Base-by-base conservation (phyloP, 441 rosid genomes). In the Manihot esculenta region DNA sequence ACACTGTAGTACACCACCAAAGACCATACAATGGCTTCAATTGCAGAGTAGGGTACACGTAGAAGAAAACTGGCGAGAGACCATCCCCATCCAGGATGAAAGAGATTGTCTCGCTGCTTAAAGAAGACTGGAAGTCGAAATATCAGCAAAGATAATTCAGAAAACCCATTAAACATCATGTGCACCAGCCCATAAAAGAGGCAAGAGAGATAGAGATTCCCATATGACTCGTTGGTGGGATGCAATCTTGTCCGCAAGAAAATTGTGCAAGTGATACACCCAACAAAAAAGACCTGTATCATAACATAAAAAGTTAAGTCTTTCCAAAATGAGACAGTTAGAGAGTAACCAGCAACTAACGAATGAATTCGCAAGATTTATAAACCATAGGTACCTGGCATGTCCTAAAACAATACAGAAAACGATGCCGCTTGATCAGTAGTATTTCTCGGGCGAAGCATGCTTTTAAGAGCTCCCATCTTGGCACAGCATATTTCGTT, bases 31-130 rank as follows among this genome's bases (percentile, higher is more conserved):
- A 89, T 77, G 72, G 99, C 83, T 82, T 92, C 99, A 70, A 92
- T 45, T 67, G 85, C 9, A 60, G 99, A 94, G 77, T 92, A 94
- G 59, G 99, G 99, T 72, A 92, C 71, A 27, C 99, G 97, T 66
- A 92, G 79, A 26, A 92, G 47, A 87, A 92, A 92, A 72, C 97
- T 90, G 69, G 90, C 84, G 23, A 82, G 1, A 66, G 94, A 89
- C 97, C 97, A 92, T 0, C 91, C 84, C 99, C 97, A 92, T 73
- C 96, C 92, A 68, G 99, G 97, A 83, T 92, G 95, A 78, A 94
- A 92, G 41, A 77, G 81, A 84, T 90, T 94, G 72, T 92, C 97
- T 48, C 97, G 85, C 74, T 94, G 97, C 83, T 94, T 92, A 87
- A 82, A 94, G 48, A 94, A 92, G 6, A 94, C 97, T 0, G 97